Base-by-base conservation (phyloP, 345 rosid species). In the Excoecaria agallocha region DNA sequence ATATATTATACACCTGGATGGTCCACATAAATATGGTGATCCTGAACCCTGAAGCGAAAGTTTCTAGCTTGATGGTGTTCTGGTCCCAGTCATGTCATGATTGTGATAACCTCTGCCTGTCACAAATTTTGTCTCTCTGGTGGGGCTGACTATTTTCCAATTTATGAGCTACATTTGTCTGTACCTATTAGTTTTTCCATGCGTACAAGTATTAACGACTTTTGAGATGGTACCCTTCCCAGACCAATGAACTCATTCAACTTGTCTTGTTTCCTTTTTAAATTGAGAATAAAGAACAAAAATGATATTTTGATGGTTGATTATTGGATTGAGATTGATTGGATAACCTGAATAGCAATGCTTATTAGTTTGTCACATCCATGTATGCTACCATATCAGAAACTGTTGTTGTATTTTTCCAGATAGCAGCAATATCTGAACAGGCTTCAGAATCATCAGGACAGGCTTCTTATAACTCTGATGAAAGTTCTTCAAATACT, bases 401-500 rank as follows among this genome's bases (percentile, higher is more conserved):
- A 46, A 20, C 43, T 39, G 9, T 67, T 50, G 48, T 61, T 69
- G 17, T 63, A 46, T 74, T 60, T 62, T 81, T 68, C 74, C 88
- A 92, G 98, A 84, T 93, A 76, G 87, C 87, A 65, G 99, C 98
- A 19, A 95, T 95, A 85, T 94, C 98, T 15, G 91, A 90, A 79
- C 97, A 92, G 79, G 83, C 92, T 39, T 85, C 96, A 68, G 85
- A 68, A 24, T 79, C 89, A 7, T 52, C 84, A 37, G 86, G 73
- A 54, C 91, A 84, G 55, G 72, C 68, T 51, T 65, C 82, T 63
- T 65, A 81, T 63, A 72, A 80, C 25, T 72, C 84, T 10, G 72
- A 69, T 57, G 82, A 68, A 52, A 74, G 60, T 35, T 63, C 79
- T 39, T 83, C 85, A 67, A 77, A 71, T 67, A 69, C 85, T 41